Conservation (phyloP, 805 yeast genomes). For the Pachysolen tannophilus region DNA sequence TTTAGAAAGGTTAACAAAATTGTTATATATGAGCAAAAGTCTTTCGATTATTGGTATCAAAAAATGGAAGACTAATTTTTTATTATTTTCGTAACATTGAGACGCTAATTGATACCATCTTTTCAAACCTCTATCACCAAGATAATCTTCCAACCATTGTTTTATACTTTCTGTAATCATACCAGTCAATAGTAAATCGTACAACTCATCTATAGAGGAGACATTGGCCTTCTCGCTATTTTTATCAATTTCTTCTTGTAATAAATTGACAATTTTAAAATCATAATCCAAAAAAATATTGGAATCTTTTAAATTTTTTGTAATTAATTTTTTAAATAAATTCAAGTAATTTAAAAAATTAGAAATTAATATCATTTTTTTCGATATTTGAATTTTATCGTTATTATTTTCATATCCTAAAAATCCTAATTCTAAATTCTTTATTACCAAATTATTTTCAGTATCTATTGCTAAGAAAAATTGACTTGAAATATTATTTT, state of each 20-base stretch:
- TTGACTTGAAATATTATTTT: conserved; percentile 16
- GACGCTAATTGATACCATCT: conserved; percentile 46
- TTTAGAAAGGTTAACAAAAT: conserved; percentile 12
- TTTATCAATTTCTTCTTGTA: conserved; percentile 26
- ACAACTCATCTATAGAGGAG: conserved; percentile 31
- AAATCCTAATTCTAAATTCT: background rate
- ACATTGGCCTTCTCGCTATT: conserved; percentile 11
- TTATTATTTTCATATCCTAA: background rate
- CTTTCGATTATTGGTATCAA: conserved; percentile 51
- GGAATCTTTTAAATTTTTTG: conserved; percentile 20
- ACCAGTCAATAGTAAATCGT: conserved; percentile 46
- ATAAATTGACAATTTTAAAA: conserved; percentile 23
- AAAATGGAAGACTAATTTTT: conserved; percentile 39
- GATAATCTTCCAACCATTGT: conserved; percentile 55
- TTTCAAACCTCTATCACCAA: conserved; percentile 60
- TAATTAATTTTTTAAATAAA: conserved; percentile 25
- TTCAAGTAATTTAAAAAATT: conserved; percentile 25
- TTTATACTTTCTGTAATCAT: conserved; percentile 38
- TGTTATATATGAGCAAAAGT: conserved; percentile 37
- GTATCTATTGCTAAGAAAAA: conserved; percentile 16
- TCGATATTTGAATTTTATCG: background rate
- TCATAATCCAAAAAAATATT: conserved; percentile 31
- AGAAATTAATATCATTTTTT: conserved; percentile 16
- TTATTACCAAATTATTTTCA: conserved; percentile 14
- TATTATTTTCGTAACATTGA: conserved; percentile 39